Base-by-base conservation (phyloP, 345 rosid species). In the Acer negundo region DNA sequence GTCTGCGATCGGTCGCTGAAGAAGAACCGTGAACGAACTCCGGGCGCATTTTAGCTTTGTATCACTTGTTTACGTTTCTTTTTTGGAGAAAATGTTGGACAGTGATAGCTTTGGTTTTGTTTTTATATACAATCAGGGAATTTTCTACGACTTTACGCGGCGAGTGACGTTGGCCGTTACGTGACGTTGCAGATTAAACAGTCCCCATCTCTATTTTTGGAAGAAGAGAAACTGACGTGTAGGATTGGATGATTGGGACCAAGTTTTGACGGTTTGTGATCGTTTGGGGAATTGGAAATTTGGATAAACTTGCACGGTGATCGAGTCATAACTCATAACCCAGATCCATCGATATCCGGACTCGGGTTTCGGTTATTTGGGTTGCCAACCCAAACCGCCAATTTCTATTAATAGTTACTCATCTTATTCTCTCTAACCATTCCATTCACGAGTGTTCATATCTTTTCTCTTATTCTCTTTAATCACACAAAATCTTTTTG, bases 1-100 rank as follows among this genome's bases (percentile, higher is more conserved):
- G 68, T 76, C 90, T 84, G 19, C 92, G 90, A 79, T 87, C 86
- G 73, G 79, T 80, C 7, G 85, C 64, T 0, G 86, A 77, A 24
- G 82, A 77, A 40, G 81, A 67, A 40, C 78, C 85, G 22, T 76
- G 66, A 28, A 74, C 76, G 0, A 49, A 49, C 51, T 58, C 42
- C 62, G 55, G 44, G 19, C 2, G 17, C 78, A 67, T 75, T 73
- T 84, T 74, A 12, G 72, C 65, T 40, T 22, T 19, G 2, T 35
- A 19, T 26, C 4, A 4, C 3, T 40, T 6, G 46, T 12, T 71
- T 35, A 16, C n/a, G 62, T 1, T 61, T 42, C 42, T 19, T 47
- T 19, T 62, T 46, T 40, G n/a, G 40, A 2, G 46, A 9, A 19
- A 51, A 46, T 24, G 23, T 2, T 31, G 16, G 26, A 26, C 0